Percentiles rank a stretch among this genome's conserved stretches.
Evolutionary conservation across 495 filamentous ascomycete genomes (phyloP).

Genomic region (Hypomontagnella monticulosa): DNA sequence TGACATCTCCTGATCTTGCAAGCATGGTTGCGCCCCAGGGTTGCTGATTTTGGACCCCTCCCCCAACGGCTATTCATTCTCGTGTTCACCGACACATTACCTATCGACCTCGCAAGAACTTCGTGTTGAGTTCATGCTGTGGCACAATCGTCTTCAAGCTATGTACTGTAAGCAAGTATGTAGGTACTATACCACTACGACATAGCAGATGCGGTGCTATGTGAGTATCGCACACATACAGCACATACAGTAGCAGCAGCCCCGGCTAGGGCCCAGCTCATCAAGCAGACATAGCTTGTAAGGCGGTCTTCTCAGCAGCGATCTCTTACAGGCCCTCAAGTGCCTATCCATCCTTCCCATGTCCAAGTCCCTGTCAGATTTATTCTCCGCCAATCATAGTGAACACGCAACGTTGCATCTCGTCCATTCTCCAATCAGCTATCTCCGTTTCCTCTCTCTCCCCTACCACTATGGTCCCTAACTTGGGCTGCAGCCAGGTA

Average conservation of each 20-base stretch:
- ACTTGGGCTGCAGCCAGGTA: constrained; percentile 17
- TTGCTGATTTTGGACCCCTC: constrained; percentile 18
- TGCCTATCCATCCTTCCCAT: constrained; percentile 23
- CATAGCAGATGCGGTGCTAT: neutral
- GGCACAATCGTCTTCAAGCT: constrained; percentile 7
- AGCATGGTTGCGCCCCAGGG: constrained; percentile 28
- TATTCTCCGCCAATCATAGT: constrained; percentile 27
- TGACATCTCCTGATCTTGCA: constrained; percentile 41
- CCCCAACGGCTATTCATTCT: constrained; percentile 12
- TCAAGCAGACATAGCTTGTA: constrained; percentile 9
- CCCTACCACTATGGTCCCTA: constrained; percentile 1
- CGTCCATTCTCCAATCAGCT: constrained; percentile 20
- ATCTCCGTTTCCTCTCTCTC: constrained; percentile 3
- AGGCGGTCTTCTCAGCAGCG: constrained; percentile 16
- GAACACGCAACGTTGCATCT: constrained; percentile 41
- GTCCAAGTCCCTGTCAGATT: constrained; percentile 19
- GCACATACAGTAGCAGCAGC: too few relatives aligned
- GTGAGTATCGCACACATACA: too few relatives aligned
- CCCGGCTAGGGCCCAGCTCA: neutral
- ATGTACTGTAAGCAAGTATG: too few relatives aligned
- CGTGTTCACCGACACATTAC: constrained; percentile 28
- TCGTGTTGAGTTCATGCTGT: constrained; percentile 31
- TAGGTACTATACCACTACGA: neutral
- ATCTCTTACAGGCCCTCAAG: constrained; percentile 16
- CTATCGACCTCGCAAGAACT: constrained; percentile 20